Base-by-base conservation (phyloP, 345 rosid genomes). In the Ceriops decandra region DNA sequence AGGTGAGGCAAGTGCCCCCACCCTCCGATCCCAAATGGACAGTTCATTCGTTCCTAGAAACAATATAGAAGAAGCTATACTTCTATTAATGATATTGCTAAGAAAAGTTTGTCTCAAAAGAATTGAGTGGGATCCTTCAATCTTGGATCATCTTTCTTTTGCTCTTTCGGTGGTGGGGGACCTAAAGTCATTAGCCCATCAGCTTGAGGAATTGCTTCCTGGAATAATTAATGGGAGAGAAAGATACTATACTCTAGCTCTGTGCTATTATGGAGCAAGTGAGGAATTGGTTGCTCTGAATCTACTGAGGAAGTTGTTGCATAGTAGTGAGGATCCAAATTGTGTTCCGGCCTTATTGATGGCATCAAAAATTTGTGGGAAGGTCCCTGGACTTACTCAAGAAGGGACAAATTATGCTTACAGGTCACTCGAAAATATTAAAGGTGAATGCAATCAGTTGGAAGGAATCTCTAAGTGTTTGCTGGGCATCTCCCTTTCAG, bases 11-110 rank as follows among this genome's bases (percentile, higher is more conserved):
- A 74, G 84, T 63, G 87, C 97, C 16, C 93, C 88, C 2, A 79
- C 82, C 71, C 91, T 91, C 28, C 91, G 86, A 22, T 79, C 82
- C 64, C 93, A 85, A 79, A 81, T 87, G 54, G 90, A 82, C 56
- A 77, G 86, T 17, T 83, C 93, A 0, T 91, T 85, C 75, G 86
- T 86, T 47, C 97, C 97, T 4, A 77, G 82, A 79, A 89, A 85
- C 83, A 89, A 83, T 36, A 72, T 87, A 35, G 97, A 91, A 67
- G 97, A 91, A 77, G 91, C 97, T 74, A 81, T 89, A 65, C 92
- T 91, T 67, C 85, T 91, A 33, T 67, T 91, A 20, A 87, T 91
- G 89, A 81, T 91, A 70, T 82, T 91, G 56, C 66, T 91, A 59
- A 84, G 82, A 79, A 89, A 91, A 83, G 67, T 81, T 66, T 75